Evolutionary conservation across 805 yeast genomes (phyloP).

Genomic region (Candida nanaspora): DNA sequence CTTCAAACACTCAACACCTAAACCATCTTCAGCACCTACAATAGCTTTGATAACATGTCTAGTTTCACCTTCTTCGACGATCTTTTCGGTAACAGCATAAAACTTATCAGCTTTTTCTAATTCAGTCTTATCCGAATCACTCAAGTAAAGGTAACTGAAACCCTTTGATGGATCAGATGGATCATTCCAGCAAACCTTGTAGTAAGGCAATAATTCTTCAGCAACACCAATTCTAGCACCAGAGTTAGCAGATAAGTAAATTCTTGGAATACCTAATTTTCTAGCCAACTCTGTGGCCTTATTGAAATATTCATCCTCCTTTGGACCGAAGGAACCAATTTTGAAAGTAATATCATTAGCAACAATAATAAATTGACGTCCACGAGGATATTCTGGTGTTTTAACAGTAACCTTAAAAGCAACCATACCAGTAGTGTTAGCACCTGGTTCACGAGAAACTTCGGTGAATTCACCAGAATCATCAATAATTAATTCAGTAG

Average conservation of each 20-base stretch:
- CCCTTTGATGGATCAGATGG: slow-evolving; percentile 73
- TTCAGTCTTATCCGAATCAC: slow-evolving; percentile 53
- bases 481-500: slow-evolving; percentile 76
- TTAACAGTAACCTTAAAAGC: slow-evolving; percentile 87
- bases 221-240: slow-evolving; percentile 99
- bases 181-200: slow-evolving; percentile 90
- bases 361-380: slow-evolving; percentile 86
- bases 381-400: slow-evolving; percentile 96
- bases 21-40: slow-evolving; percentile 90
- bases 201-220: slow-evolving; percentile 85
- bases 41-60: slow-evolving; percentile 77
- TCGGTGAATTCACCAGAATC: slow-evolving; percentile 80
- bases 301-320: slow-evolving; percentile 87
- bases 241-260: slow-evolving; percentile 94
- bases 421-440: slow-evolving; percentile 95
- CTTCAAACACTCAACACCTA: slow-evolving; percentile 97
- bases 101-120: slow-evolving; percentile 55
- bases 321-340: slow-evolving; percentile 98
- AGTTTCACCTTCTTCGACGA: slow-evolving; percentile 79
- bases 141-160: slow-evolving; percentile 79
- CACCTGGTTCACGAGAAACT: slow-evolving; percentile 93
- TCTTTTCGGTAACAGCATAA: slow-evolving; percentile 65
- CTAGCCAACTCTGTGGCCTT: slow-evolving; percentile 90
- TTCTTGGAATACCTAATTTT: slow-evolving; percentile 86
- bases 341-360: slow-evolving; percentile 97